These are phyloP conservation scores for Ceratocystis albifundus DNA, from an alignment of 2,329 filamentous ascomycete genomes.

Conservation along the genomic window DNA sequence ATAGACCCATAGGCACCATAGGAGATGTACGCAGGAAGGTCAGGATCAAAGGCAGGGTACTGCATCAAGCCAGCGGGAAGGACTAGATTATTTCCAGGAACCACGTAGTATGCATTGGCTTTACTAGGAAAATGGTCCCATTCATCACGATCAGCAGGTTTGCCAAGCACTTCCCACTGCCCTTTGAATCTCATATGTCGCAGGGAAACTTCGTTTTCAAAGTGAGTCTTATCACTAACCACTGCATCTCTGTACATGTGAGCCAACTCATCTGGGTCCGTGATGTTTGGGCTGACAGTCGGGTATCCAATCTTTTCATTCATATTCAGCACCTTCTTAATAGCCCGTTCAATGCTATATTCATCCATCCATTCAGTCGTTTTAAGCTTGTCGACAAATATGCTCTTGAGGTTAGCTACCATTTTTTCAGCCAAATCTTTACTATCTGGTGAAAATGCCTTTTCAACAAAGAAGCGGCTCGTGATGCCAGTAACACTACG, in stretches of 20 bases:
- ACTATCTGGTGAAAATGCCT: slow-evolving; percentile 53
- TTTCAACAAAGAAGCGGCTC: slow-evolving; percentile 59
- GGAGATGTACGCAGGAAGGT: slow-evolving; percentile 51
- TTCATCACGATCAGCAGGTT: slow-evolving; percentile 47
- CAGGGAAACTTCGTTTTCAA: slow-evolving; percentile 45
- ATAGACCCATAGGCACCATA: slow-evolving; percentile 60
- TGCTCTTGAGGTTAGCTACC: slow-evolving; percentile 56
- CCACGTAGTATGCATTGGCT: slow-evolving; percentile 57
- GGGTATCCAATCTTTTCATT: slow-evolving; percentile 60
- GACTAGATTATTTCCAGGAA: slow-evolving; percentile 54
- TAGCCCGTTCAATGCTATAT: slow-evolving; percentile 46
- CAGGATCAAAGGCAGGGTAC: slow-evolving; percentile 51
- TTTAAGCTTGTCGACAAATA: slow-evolving; percentile 50
- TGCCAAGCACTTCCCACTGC: slow-evolving; percentile 47
- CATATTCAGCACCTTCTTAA: slow-evolving; percentile 55
- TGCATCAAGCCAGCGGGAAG: slow-evolving; percentile 62
- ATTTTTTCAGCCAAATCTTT: slow-evolving; percentile 59
- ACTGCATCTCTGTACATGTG: slow-evolving; percentile 46
- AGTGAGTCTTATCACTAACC: slow-evolving; percentile 42
- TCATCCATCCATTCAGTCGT: slow-evolving; percentile 53
- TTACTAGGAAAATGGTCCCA: slow-evolving; percentile 51
- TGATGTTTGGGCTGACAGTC: slow-evolving; percentile 49
- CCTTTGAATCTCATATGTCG: slow-evolving; percentile 36
- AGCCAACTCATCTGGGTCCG: slow-evolving; percentile 45
- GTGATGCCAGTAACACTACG: slow-evolving; percentile 53